Evolutionary conservation across 2,329 filamentous ascomycete species (phyloP).

Genomic region (Thielaviopsis punctulata): DNA sequence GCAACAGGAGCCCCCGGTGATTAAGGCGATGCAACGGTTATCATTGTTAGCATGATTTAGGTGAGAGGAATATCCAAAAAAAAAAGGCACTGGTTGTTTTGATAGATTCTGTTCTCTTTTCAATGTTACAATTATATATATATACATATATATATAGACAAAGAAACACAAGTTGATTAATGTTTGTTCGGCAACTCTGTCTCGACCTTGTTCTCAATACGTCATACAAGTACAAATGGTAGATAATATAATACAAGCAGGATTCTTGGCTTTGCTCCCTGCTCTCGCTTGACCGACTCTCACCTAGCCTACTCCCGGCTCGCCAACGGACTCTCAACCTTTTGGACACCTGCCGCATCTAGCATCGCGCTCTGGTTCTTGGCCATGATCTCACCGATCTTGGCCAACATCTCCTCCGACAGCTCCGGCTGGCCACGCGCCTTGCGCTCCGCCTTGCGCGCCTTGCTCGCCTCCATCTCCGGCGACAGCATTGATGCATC

Average conservation of each 20-base stretch:
- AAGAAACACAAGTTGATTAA: not conserved
- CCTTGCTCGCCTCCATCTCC: constrained; percentile 40
- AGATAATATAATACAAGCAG: not conserved
- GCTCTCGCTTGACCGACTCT: not conserved
- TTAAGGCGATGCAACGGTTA: constrained; percentile 32
- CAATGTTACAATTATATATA: not conserved
- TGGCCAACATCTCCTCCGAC: constrained; percentile 40
- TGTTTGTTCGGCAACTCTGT: not conserved
- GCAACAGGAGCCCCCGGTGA: constrained; percentile 30
- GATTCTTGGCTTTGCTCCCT: not conserved
- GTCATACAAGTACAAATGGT: not conserved
- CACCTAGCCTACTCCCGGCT: constrained; percentile 1
- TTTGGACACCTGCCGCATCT: constrained; percentile 6
- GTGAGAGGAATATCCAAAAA: not conserved
- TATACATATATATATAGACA: not conserved
- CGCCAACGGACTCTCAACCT: constrained; percentile 5
- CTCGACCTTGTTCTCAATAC: not conserved
- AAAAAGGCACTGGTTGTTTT: not conserved
- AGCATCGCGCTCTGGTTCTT: constrained; percentile 27
- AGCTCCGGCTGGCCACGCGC: constrained; percentile 38
- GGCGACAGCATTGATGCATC: constrained; percentile 34
- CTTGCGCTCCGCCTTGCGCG: constrained; percentile 32
- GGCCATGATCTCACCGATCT: constrained; percentile 44
- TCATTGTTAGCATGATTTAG: constrained; percentile 29
- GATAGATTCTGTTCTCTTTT: not conserved